phyloP scores from a whole-genome alignment of 768 basidiomycete genomes.

The Rhodotorula graminis region DNA sequence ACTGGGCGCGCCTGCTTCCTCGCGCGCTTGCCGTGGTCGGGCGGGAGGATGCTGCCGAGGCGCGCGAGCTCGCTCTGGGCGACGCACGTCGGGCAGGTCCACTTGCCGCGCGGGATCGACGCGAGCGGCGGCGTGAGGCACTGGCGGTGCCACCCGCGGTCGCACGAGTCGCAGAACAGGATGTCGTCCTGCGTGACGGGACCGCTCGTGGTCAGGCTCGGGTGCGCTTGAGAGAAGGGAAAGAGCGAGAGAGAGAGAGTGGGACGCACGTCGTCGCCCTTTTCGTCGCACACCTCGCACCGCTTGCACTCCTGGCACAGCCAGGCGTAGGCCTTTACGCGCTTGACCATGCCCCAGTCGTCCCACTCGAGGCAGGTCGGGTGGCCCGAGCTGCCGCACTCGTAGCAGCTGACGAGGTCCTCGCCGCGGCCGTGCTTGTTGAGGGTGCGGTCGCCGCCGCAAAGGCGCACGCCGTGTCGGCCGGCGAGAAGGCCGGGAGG shows the following conservation, averaged over 20 bases:
- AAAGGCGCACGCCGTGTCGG: constrained; percentile 72
- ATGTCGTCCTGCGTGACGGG: constrained; percentile 60
- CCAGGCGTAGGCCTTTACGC: constrained; percentile 73
- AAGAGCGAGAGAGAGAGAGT: not conserved
- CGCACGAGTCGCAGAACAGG: constrained; percentile 88
- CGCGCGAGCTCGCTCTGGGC: constrained; percentile 5
- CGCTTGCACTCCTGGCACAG: constrained; percentile 85
- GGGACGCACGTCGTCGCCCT: constrained; percentile 77
- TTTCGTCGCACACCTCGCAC: constrained; percentile 77
- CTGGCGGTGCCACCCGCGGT: constrained; percentile 86
- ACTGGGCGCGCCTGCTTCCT: constrained; percentile 17
- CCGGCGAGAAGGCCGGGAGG: constrained; percentile 43
- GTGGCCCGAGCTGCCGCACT: constrained; percentile 83
- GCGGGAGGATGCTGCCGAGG: not conserved
- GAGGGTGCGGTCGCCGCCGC: constrained; percentile 60
- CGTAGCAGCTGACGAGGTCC: constrained; percentile 68
- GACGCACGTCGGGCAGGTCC: constrained; percentile 47
- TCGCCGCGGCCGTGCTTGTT: constrained; percentile 62
- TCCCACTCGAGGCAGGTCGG: constrained; percentile 72
- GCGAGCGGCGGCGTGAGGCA: constrained; percentile 69
- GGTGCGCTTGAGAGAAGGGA: not conserved
- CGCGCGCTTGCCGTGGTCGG: constrained; percentile 1
- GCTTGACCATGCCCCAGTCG: constrained; percentile 52
- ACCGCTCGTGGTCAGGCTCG: not conserved
- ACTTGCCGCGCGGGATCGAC: constrained; percentile 59